phyloP scores from a whole-genome alignment of 177 flowering plant genomes.

The Viscum album region DNA sequence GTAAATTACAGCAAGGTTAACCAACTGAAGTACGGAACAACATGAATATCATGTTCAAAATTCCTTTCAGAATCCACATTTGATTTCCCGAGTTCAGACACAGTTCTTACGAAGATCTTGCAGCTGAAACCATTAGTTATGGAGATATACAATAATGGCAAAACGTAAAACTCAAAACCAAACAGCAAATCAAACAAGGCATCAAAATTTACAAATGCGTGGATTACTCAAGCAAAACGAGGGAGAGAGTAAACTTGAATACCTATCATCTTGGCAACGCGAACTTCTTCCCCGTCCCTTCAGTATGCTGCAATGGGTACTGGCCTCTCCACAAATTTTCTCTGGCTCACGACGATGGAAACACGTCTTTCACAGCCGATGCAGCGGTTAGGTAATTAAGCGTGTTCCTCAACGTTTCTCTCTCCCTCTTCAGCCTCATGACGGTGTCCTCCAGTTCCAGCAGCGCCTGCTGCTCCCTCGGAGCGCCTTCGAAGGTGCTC shows the following conservation, averaged over 20 bases:
- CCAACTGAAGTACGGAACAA: too few species aligned
- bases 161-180: not conserved
- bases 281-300: not conserved
- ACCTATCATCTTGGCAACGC: not conserved
- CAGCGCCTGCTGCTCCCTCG: conserved; percentile 90
- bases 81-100: not conserved
- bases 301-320: not conserved
- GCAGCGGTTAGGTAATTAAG: conserved; percentile 88
- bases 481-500: conserved; percentile 92
- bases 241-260: not conserved
- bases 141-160: not conserved
- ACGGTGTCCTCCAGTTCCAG: conserved; percentile 86
- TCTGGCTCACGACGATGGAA: conserved; percentile 43
- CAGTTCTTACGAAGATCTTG: not conserved
- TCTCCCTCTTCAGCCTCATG: conserved; percentile 70
- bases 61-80: not conserved
- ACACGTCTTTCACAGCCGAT: conserved; percentile 86
- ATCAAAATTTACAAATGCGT: conserved; percentile 3
- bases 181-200: not conserved
- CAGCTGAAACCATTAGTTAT: not conserved
- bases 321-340: not conserved
- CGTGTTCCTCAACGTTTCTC: conserved; percentile 79
- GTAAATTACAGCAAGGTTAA: too few species aligned
- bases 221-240: not conserved
- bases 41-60: too few species aligned